phyloP scores from a whole-genome alignment of 2,329 filamentous ascomycete genomes.

The Fusarium pininemorale region DNA sequence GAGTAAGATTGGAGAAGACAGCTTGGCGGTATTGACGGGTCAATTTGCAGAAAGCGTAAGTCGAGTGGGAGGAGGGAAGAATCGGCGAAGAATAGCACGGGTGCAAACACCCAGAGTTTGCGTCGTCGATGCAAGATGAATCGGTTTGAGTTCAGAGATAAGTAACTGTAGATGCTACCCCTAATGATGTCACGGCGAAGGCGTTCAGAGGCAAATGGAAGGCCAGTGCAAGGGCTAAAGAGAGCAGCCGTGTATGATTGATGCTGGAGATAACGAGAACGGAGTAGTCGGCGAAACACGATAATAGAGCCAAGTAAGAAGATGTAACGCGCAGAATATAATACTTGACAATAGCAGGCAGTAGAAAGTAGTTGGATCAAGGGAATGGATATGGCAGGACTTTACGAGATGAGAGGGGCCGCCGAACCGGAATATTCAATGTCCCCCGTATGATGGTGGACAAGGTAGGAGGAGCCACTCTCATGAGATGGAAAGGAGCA shows the following conservation, averaged over 20 bases:
- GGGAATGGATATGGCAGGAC: slow-evolving; percentile 27
- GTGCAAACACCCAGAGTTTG: slow-evolving; percentile 13
- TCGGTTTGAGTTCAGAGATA: slow-evolving; percentile 13
- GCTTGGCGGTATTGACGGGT: slow-evolving; percentile 82
- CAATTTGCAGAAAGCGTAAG: slow-evolving; percentile 25
- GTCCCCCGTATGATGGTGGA: slow-evolving; percentile 31
- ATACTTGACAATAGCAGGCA: slow-evolving; percentile 7
- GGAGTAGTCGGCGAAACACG: slow-evolving; percentile 25
- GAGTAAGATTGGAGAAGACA: slow-evolving; percentile 89
- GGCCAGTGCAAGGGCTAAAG: slow-evolving; percentile 36
- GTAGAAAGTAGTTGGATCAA: slow-evolving; percentile 19
- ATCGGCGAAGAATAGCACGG: slow-evolving; percentile 14
- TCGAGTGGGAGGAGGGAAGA: slow-evolving; percentile 18
- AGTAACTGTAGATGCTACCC: slow-evolving; percentile 34
- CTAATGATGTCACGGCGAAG: slow-evolving; percentile 45
- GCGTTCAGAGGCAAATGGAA: slow-evolving; percentile 30
- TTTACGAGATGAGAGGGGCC: slow-evolving; percentile 35
- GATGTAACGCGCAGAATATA: slow-evolving; percentile 9
- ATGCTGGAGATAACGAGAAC: slow-evolving; percentile 32
- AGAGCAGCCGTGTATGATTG: slow-evolving; percentile 25
- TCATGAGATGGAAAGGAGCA: slow-evolving; percentile 33
- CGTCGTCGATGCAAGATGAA: slow-evolving; percentile 16
- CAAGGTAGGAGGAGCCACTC: slow-evolving; percentile 35
- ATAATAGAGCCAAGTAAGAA: slow-evolving; percentile 5
- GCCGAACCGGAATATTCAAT: slow-evolving; percentile 40